These are phyloP conservation scores for Scutellaria barbata DNA, from an alignment of 257 asterid genomes.

Conservation along the genomic window DNA sequence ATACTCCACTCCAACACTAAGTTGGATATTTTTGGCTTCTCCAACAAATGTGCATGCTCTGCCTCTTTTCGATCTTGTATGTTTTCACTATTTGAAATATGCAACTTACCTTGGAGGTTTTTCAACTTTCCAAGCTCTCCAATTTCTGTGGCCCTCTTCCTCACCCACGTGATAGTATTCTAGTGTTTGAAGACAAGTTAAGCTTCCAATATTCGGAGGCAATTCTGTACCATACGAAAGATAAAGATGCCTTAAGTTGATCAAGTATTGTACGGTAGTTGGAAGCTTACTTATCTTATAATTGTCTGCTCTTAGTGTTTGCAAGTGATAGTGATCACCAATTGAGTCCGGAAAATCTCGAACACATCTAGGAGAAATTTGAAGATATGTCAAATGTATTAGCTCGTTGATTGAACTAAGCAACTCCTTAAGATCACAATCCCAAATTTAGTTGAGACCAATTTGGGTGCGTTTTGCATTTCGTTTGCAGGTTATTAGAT, in stretches of 20 bases:
- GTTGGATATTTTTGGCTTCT: background rate
- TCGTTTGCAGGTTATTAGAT: background rate
- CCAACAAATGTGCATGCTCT: background rate
- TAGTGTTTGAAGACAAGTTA: conserved; percentile 34
- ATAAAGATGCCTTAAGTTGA: conserved; percentile 32
- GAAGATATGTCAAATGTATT: too few relatives aligned
- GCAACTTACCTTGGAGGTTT: too few relatives aligned
- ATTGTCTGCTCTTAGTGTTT: background rate
- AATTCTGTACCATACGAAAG: background rate
- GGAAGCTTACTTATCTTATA: background rate
- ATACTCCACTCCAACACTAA: background rate
- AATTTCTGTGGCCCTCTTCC: background rate
- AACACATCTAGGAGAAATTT: background rate
- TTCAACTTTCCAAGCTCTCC: background rate
- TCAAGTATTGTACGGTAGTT: background rate
- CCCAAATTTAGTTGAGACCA: conserved; percentile 23
- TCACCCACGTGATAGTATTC: background rate
- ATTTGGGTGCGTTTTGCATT: conserved; percentile 7
- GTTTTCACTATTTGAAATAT: too few relatives aligned
- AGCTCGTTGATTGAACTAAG: too few relatives aligned
- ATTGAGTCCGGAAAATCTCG: conserved; percentile 27
- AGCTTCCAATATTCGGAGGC: conserved; percentile 29
- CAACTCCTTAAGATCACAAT: too few relatives aligned
- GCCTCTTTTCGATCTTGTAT: too few relatives aligned
- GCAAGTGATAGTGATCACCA: conserved; percentile 17